phyloP scores from a whole-genome alignment of 75 land plant species.

The Sequoia sempervirens region DNA sequence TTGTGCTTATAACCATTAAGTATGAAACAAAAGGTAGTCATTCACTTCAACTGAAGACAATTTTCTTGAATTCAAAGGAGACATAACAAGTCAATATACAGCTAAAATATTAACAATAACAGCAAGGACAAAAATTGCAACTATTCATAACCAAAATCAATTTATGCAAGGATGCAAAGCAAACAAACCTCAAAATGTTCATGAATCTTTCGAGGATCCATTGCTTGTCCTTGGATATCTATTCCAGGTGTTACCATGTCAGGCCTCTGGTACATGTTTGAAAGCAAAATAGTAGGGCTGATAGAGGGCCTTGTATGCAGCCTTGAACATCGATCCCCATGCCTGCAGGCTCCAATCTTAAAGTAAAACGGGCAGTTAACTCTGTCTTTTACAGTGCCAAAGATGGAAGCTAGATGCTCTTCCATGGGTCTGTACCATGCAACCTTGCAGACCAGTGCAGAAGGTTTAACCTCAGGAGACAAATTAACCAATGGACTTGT shows the following conservation, averaged over 20 bases:
- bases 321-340: slow-evolving; percentile 40
- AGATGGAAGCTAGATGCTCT: slow-evolving; percentile 40
- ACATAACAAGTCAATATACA: neutral
- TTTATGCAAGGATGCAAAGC: neutral
- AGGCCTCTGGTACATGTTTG: slow-evolving; percentile 41
- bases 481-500: too few relatives aligned
- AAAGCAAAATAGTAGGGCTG: slow-evolving; percentile 32
- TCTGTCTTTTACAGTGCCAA: slow-evolving; percentile 36
- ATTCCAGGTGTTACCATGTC: slow-evolving; percentile 32
- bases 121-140: neutral
- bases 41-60: neutral
- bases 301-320: slow-evolving; percentile 31
- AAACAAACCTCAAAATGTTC: slow-evolving; percentile 34
- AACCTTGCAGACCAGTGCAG: neutral
- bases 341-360: slow-evolving; percentile 37
- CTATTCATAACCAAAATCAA: neutral
- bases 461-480: neutral
- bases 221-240: slow-evolving; percentile 30
- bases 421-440: slow-evolving; percentile 16
- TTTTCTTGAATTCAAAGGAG: neutral
- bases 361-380: slow-evolving; percentile 41
- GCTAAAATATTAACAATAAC: neutral
- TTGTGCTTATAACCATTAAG: neutral
- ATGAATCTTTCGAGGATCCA: slow-evolving; percentile 32
- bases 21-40: neutral